Percentiles rank a stretch among this genome's conserved stretches.
Conservation (phyloP, 2,329 filamentous ascomycete genomes). For the Pseudogymnoascus sp. region DNA sequence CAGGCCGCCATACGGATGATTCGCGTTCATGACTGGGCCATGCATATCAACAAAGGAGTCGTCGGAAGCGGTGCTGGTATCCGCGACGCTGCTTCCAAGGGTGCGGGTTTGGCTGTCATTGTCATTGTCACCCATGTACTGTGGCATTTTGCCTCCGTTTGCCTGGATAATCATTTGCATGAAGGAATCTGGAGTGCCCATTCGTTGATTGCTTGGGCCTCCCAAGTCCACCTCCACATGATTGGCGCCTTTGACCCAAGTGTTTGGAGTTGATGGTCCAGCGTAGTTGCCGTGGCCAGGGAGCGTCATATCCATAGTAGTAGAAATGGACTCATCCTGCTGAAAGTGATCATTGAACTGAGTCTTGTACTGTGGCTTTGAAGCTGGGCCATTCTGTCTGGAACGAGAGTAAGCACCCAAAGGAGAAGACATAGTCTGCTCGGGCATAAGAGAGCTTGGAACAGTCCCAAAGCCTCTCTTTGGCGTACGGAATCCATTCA, state of each 20-base stretch:
- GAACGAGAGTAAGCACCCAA: neutral
- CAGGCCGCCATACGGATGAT: neutral
- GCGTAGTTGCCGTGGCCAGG: neutral
- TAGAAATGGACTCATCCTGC: neutral
- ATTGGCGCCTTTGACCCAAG: neutral
- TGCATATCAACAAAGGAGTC: neutral
- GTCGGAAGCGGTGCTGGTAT: neutral
- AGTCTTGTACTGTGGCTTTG: neutral
- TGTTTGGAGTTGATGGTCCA: neutral
- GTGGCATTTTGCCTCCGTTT: neutral
- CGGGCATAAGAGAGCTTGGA: neutral
- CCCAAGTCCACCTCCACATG: neutral
- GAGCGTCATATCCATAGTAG: neutral
- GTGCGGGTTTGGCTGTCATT: neutral
- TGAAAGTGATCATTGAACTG: neutral
- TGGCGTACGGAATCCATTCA: neutral
- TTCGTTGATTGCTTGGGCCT: neutral
- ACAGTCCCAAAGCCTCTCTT: neutral
- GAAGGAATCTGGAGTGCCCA: neutral
- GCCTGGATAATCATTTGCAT: neutral
- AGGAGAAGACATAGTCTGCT: neutral
- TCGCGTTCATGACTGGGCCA: neutral
- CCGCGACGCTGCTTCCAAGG: neutral
- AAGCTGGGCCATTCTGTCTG: neutral
- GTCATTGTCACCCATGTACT: constrained; percentile 1